Evolutionary conservation across 1,139 yeast species (phyloP).

Genomic region (Nakaseomyces uthaithaninus): DNA sequence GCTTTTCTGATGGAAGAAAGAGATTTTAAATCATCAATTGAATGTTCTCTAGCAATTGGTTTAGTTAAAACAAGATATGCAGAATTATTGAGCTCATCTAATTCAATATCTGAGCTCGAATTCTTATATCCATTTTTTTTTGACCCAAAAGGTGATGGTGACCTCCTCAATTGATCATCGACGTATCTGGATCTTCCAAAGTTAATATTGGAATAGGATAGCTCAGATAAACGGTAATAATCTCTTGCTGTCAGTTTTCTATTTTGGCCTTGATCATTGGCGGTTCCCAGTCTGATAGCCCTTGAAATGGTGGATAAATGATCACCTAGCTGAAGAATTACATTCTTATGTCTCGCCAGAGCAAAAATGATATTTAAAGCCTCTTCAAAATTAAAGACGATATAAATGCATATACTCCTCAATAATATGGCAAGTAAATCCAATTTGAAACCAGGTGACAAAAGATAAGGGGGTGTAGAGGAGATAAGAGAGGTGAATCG

Average conservation of each 20-base stretch:
- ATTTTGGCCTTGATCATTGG: conserved; percentile 2
- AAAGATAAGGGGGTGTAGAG: conserved; percentile 12
- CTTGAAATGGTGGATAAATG: conserved; percentile 24
- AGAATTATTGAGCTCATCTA: conserved; percentile 1
- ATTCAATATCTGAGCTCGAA: not conserved
- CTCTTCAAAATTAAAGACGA: conserved; percentile 42
- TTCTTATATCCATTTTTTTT: conserved; percentile 1
- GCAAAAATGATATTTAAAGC: conserved; percentile 49
- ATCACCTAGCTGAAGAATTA: conserved; percentile 26
- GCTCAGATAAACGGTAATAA: conserved; percentile 5
- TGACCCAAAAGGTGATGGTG: not conserved
- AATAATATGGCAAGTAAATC: conserved; percentile 53
- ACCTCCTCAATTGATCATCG: conserved; percentile 1
- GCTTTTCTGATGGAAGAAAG: not conserved
- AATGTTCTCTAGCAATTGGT: conserved; percentile 5
- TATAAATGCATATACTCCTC: conserved; percentile 46
- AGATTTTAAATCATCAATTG: not conserved
- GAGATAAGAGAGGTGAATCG: not conserved
- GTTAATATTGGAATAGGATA: not conserved
- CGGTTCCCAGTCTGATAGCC: conserved; percentile 14
- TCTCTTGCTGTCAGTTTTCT: conserved; percentile 3
- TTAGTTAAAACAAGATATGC: conserved; percentile 1
- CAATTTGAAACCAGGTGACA: conserved; percentile 37
- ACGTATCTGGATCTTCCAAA: not conserved
- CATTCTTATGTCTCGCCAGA: conserved; percentile 40